Conservation (phyloP, 2,329 filamentous ascomycete species). For the Boeremia exigua region DNA sequence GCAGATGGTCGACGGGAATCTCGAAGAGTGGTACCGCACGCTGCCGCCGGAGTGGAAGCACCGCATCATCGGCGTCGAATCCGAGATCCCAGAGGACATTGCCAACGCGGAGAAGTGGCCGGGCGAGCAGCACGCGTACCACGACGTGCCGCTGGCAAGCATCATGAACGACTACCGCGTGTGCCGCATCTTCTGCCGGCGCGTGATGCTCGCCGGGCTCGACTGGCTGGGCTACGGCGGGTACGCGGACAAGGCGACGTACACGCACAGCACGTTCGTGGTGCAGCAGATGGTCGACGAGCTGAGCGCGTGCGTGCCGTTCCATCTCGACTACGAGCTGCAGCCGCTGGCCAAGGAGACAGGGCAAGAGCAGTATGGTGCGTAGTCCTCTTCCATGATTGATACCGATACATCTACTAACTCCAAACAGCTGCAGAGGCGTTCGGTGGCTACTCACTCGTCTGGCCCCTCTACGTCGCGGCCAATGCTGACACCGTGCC, state of each 20-base stretch:
- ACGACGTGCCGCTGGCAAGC: conserved; percentile 47
- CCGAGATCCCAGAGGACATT: conserved; percentile 37
- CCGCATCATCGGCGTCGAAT: conserved; percentile 39
- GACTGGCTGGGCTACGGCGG: conserved; percentile 32
- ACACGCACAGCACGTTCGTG: conserved; percentile 31
- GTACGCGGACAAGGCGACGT: conserved; percentile 19
- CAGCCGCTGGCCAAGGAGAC: conserved; percentile 43
- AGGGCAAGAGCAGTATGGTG: conserved; percentile 46
- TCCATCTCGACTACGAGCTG: conserved; percentile 47
- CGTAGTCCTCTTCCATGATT: conserved; percentile 1
- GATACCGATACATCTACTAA: conserved; percentile 17
- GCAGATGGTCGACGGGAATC: conserved; percentile 44
- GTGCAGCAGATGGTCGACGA: conserved; percentile 50
- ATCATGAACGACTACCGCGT: conserved; percentile 52
- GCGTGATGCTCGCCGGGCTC: conserved; percentile 47
- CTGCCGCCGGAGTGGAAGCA: conserved; percentile 46
- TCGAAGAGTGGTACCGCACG: conserved; percentile 47
- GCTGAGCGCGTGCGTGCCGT: conserved; percentile 48
- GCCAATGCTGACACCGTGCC: conserved; percentile 47
- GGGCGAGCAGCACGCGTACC: conserved; percentile 49
- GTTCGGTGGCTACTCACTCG: conserved; percentile 49
- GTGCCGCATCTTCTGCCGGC: conserved; percentile 49
- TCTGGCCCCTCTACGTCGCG: conserved; percentile 51
- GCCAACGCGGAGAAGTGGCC: conserved; percentile 42
- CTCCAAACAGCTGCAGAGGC: conserved; percentile 43